Base-by-base conservation (phyloP, 192 early-diverging fungal species). In the Coemansia sp. region DNA sequence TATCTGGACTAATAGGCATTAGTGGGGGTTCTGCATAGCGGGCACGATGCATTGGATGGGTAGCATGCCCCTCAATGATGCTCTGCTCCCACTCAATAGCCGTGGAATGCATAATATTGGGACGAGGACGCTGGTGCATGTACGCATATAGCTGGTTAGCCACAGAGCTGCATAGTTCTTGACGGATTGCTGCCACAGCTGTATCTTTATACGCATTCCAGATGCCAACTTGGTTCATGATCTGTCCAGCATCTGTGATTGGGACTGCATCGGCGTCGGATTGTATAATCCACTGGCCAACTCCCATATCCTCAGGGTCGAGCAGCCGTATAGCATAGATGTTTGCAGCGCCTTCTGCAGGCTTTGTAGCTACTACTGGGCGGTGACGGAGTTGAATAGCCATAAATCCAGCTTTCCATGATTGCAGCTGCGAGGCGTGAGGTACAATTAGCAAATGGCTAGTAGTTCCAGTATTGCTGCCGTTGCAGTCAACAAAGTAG, bases 31-130 rank as follows among this genome's bases (percentile, higher is more conserved):
- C 56, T 5, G 83, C 72, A 15, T 80, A 65, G 7, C 86, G 60
- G 15, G 84, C 75, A 43, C 84, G 82, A 48, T 86, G 80, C 86
- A 87, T 87, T 8, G 86, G 86, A 50, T 87, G 86, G 0, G 83
- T 83, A n/a, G 84, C 79, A 59, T 87, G 86, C 12, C 86, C 86
- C 48, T 87, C 86, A 7, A 83, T 45, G 14, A 87, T 65, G 47
- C 66, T 62, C 59, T 87, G 84, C 46, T 87, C 86, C 86, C 86
- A 87, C 35, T 82, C 83, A 10, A 85, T 55, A 10, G 74, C 70
- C 2, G 74, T 59, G 1, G 83, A 81, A 0, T 26, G 15, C 9
- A 69, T 47, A 58, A 76, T 53, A 61, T 70, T 66, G 42, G 46
- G 77, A 38, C 28, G 41, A 0, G 60, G 49, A 13, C 45, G 52